These are phyloP conservation scores for Nakaseomyces nivariensis DNA, from an alignment of 1,139 yeast genomes.

Conservation along the genomic window DNA sequence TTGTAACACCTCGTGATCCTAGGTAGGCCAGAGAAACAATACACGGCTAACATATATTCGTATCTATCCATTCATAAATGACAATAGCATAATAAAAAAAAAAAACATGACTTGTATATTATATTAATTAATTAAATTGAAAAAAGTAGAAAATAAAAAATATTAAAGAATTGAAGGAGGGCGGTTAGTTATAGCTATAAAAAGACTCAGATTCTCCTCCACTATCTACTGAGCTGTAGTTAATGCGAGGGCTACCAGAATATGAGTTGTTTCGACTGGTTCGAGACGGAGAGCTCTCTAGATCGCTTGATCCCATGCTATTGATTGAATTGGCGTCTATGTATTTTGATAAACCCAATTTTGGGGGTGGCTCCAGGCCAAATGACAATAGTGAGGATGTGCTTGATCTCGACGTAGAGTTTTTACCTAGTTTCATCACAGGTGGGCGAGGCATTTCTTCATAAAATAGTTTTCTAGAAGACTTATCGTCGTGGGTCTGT, in stretches of 20 bases:
- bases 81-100: too few species aligned
- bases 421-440: constrained; percentile 1
- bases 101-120: neutral
- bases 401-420: neutral
- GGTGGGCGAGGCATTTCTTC: neutral
- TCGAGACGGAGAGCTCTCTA: neutral
- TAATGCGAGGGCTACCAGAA: neutral
- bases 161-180: neutral
- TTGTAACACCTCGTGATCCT: constrained; percentile 6
- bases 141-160: too few species aligned
- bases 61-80: too few species aligned
- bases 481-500: neutral
- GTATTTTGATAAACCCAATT: constrained; percentile 6
- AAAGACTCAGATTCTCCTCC: neutral
- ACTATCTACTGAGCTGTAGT: neutral
- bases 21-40: too few species aligned
- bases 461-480: neutral
- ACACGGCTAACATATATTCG: too few species aligned
- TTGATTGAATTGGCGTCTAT: neutral
- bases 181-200: neutral
- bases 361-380: constrained; percentile 23
- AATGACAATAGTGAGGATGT: constrained; percentile 9
- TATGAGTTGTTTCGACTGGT: neutral
- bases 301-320: neutral
- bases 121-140: too few species aligned